Conservation (phyloP, 2,329 filamentous ascomycete species). For the Juglanconis sp. region DNA sequence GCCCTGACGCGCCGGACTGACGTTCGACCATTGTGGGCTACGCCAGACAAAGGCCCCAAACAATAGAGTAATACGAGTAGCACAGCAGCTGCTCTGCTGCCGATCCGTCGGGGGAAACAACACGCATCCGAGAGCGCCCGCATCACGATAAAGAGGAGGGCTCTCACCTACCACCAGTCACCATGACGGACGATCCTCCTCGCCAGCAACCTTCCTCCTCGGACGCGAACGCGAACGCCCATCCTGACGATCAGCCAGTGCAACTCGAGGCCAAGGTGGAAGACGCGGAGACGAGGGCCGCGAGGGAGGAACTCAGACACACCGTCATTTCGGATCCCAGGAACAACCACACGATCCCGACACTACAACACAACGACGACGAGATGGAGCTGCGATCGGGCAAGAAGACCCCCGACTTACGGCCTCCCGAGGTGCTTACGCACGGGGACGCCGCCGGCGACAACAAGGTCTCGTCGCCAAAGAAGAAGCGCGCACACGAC, state of each 20-base stretch:
- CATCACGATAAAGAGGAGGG: not conserved
- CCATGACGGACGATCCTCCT: conserved; percentile 12
- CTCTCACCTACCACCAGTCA: not conserved
- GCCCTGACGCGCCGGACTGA: not conserved
- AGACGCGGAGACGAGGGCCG: conserved; percentile 61
- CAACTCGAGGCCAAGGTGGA: conserved; percentile 42
- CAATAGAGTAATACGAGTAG: not conserved
- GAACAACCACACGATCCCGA: conserved; percentile 25
- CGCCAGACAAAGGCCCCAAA: not conserved
- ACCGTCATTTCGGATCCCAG: conserved; percentile 56
- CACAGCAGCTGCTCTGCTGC: conserved; percentile 1
- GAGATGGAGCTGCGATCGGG: conserved; percentile 17
- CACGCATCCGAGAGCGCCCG: not conserved
- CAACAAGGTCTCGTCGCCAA: conserved; percentile 56
- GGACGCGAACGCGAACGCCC: conserved; percentile 28
- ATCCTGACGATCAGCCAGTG: conserved; percentile 21
- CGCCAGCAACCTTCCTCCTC: conserved; percentile 2
- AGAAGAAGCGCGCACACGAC: conserved; percentile 64
- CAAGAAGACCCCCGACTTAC: conserved; percentile 31
- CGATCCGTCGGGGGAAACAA: not conserved
- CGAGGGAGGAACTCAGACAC: conserved; percentile 63
- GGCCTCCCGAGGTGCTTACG: conserved; percentile 28
- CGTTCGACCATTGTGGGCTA: not conserved
- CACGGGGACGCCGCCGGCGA: conserved; percentile 38
- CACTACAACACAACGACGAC: conserved; percentile 22